Conservation (phyloP, 2,329 filamentous ascomycete species). For the Dactylonectria macrodidyma region DNA sequence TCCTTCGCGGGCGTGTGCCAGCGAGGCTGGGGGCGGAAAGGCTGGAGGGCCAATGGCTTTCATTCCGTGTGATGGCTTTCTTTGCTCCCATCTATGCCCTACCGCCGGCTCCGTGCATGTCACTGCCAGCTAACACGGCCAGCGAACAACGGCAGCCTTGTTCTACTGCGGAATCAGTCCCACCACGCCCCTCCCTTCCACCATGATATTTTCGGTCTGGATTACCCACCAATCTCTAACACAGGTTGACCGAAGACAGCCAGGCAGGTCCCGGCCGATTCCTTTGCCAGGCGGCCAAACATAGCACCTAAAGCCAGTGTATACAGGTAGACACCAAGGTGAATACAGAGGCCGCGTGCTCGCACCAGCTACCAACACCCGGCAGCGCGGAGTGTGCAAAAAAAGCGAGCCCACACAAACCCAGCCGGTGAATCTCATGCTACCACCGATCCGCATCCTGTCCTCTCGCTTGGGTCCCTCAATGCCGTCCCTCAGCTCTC, state of each 20-base stretch:
- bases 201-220: background rate
- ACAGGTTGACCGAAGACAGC: conserved; percentile 13
- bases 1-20: background rate
- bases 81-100: background rate
- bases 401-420: conserved; percentile 1
- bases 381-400: background rate
- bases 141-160: background rate
- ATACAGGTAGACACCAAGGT: background rate
- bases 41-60: background rate
- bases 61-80: background rate
- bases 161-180: background rate
- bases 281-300: conserved; percentile 10
- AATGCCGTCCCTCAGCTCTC: background rate
- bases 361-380: background rate
- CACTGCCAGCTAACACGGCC: background rate
- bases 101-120: background rate
- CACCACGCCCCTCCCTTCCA: background rate
- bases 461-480: conserved; percentile 4
- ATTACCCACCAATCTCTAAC: conserved; percentile 23
- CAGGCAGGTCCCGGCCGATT: conserved; percentile 1
- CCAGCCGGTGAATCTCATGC: background rate
- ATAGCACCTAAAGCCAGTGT: background rate
- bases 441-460: conserved; percentile 8
- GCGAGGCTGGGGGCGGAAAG: background rate
- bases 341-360: background rate